Evolutionary conservation across 2,329 filamentous ascomycete species (phyloP).

Genomic region (Didymella exigua): DNA sequence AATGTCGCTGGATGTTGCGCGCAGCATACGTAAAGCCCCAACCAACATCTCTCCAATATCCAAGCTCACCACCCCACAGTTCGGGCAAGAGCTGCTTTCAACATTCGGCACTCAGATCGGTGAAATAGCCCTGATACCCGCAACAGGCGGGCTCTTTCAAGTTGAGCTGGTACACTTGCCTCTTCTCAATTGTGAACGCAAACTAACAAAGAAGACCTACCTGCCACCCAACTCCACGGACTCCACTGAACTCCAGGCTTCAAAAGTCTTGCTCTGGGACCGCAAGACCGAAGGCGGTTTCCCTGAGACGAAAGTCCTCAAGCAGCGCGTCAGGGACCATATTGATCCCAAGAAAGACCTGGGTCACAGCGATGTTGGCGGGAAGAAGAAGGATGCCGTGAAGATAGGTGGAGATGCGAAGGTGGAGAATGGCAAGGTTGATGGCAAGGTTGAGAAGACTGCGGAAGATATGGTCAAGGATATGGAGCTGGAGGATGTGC

Average conservation of each 20-base stretch:
- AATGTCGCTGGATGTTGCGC: conserved; percentile 90
- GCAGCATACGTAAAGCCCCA: conserved; percentile 73
- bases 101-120: conserved; percentile 85
- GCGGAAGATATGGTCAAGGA: conserved; percentile 9
- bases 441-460: background rate
- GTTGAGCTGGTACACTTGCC: conserved; percentile 63
- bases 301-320: conserved; percentile 87
- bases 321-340: conserved; percentile 80
- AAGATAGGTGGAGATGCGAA: conserved; percentile 15
- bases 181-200: too few species aligned
- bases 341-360: conserved; percentile 79
- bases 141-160: conserved; percentile 81
- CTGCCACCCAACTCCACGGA: conserved; percentile 9
- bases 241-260: conserved; percentile 30
- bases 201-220: conserved; percentile 31
- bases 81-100: conserved; percentile 91
- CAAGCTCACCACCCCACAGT: conserved; percentile 58
- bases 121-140: conserved; percentile 84
- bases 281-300: conserved; percentile 86
- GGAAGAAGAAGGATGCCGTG: conserved; percentile 41
- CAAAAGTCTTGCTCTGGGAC: conserved; percentile 78
- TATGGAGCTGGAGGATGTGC: background rate
- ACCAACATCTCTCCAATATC: background rate
- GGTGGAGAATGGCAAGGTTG: conserved; percentile 1
- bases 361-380: conserved; percentile 67